Evolutionary conservation across 2,329 filamentous ascomycete species (phyloP).

Genomic region (Aspergillus brunneoviolaceus): DNA sequence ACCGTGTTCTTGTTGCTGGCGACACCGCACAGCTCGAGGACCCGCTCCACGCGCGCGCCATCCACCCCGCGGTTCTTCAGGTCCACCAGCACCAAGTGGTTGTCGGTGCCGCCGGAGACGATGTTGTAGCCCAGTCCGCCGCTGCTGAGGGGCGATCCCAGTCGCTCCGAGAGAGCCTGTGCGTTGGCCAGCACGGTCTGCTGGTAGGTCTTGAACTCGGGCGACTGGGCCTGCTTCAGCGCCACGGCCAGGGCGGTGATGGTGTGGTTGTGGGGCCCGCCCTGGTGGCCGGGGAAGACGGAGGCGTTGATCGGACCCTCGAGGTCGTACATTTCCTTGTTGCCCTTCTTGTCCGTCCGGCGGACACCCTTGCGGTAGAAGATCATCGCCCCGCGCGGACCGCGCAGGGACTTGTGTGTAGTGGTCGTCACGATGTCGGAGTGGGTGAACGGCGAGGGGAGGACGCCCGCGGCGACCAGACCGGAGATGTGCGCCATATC

Average conservation of each 20-base stretch:
- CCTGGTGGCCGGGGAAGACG: constrained; percentile 98
- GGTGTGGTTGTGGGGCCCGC: constrained; percentile 98
- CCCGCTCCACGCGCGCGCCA: constrained; percentile 86
- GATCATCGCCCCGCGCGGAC: constrained; percentile 98
- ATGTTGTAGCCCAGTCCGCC: constrained; percentile 84
- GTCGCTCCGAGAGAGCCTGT: constrained; percentile 75
- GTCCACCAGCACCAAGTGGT: constrained; percentile 94
- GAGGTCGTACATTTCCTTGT: constrained; percentile 86
- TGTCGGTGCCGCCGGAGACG: constrained; percentile 93
- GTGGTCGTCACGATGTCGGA: constrained; percentile 98
- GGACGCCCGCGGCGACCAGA: constrained; percentile 87
- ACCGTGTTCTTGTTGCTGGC: constrained; percentile 99
- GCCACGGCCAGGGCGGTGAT: constrained; percentile 96
- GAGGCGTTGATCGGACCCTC: constrained; percentile 98
- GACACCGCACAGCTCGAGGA: constrained; percentile 88
- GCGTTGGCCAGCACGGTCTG: constrained; percentile 89
- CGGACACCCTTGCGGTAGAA: constrained; percentile 98
- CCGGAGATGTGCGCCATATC: constrained; percentile 99
- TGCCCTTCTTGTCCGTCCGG: constrained; percentile 86
- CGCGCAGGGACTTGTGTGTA: constrained; percentile 97
- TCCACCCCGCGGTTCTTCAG: constrained; percentile 84
- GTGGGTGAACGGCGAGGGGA: constrained; percentile 87
- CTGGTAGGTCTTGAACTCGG: constrained; percentile 94
- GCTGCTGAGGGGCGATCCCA: constrained; percentile 68
- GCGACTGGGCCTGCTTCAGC: constrained; percentile 84